Percentiles rank a stretch among this genome's conserved stretches.
Evolutionary conservation across 805 yeast genomes (phyloP).

Genomic region (Zygosaccharomyces bailii): DNA sequence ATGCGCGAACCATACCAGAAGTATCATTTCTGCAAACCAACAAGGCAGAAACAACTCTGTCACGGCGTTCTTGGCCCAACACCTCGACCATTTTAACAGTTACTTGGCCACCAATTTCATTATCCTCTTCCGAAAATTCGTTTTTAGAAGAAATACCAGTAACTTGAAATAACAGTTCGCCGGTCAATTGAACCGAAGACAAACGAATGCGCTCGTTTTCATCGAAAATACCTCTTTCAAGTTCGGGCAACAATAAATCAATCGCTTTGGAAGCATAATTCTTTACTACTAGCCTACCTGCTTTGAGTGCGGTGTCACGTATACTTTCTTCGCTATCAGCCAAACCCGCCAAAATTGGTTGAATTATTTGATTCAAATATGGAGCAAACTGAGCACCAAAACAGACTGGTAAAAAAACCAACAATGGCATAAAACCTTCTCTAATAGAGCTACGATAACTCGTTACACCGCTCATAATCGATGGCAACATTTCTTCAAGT

Average conservation of each 20-base stretch:
- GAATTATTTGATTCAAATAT: constrained; percentile 77
- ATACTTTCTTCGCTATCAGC: constrained; percentile 87
- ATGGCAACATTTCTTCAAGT: constrained; percentile 84
- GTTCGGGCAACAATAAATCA: constrained; percentile 88
- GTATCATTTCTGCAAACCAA: constrained; percentile 93
- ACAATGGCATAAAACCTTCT: constrained; percentile 88
- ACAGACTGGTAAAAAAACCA: constrained; percentile 88
- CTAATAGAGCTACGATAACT: constrained; percentile 68
- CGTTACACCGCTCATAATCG: constrained; percentile 66
- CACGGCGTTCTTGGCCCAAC: constrained; percentile 86
- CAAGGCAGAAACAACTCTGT: constrained; percentile 76
- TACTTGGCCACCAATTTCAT: constrained; percentile 48
- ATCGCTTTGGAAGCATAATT: constrained; percentile 91
- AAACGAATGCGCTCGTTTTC: constrained; percentile 80
- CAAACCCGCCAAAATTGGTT: constrained; percentile 86
- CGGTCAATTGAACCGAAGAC: constrained; percentile 91
- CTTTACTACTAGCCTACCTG: constrained; percentile 87
- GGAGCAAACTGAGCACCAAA: constrained; percentile 91
- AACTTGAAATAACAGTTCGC: constrained; percentile 90
- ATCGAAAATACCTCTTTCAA: constrained; percentile 85
- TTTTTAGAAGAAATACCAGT: constrained; percentile 82
- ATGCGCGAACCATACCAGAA: constrained; percentile 79
- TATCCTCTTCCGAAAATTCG: constrained; percentile 51
- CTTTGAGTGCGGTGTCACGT: constrained; percentile 83
- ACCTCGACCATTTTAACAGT: constrained; percentile 65